These are phyloP conservation scores for Bryum argenteum DNA, from an alignment of 225 moss, liverwort and hornwort genomes.

Conservation along the genomic window DNA sequence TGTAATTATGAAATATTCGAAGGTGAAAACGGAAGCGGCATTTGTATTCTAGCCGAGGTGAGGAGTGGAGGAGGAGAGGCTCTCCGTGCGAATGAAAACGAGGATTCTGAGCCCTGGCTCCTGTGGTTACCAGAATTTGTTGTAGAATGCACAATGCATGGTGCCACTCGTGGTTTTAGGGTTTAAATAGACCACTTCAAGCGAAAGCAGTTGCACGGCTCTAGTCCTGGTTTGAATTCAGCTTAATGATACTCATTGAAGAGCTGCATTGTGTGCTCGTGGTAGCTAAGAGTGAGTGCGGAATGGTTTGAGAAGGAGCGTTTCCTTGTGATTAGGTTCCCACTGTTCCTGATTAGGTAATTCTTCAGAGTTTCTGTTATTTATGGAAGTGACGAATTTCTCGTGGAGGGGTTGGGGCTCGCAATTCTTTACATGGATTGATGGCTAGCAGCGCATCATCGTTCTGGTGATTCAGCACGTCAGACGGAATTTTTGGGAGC, in stretches of 20 bases:
- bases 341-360: too few relatives aligned
- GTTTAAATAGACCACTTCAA: too few relatives aligned
- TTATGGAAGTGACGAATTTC: conserved; percentile 4
- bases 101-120: not conserved
- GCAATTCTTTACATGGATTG: too few relatives aligned
- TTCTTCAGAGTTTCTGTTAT: conserved; percentile 14
- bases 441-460: too few relatives aligned
- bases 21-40: conserved; percentile 9
- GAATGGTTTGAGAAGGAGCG: conserved; percentile 15
- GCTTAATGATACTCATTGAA: too few relatives aligned
- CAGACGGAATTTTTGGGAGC: too few relatives aligned
- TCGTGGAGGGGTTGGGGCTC: conserved; percentile 16
- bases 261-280: conserved; percentile 19
- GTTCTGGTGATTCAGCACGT: conserved; percentile 8
- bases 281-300: conserved; percentile 2
- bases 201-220: not conserved
- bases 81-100: too few relatives aligned
- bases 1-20: not conserved
- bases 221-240: not conserved
- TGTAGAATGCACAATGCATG: not conserved
- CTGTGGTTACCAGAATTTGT: conserved; percentile 5
- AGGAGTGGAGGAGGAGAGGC: not conserved
- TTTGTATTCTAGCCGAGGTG: conserved; percentile 14
- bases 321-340: conserved; percentile 21
- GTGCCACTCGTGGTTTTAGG: not conserved